These are phyloP conservation scores for Berberis thunbergii DNA, from an alignment of 164 flowering plant genomes.

Conservation along the genomic window DNA sequence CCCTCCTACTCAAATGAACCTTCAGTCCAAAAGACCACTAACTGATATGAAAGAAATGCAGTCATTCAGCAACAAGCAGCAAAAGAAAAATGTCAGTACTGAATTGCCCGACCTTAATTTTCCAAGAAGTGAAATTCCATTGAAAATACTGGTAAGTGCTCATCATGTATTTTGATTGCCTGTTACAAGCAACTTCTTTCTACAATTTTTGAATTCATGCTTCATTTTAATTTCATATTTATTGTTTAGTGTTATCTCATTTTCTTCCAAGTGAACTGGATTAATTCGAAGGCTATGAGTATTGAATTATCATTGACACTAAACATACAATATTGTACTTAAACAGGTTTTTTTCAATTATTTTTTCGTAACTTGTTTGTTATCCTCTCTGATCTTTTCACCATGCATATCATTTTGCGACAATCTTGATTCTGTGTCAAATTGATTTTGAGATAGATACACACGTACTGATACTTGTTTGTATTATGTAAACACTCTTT, in stretches of 20 bases:
- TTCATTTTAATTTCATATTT: neutral
- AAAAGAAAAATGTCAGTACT: conserved; percentile 31
- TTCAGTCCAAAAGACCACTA: conserved; percentile 25
- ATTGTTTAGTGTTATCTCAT: neutral
- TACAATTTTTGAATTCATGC: neutral
- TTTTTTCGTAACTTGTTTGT: too few species aligned
- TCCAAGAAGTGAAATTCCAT: conserved; percentile 6
- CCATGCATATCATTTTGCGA: too few species aligned
- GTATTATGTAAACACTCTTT: neutral
- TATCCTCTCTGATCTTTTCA: too few species aligned
- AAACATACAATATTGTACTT: too few species aligned
- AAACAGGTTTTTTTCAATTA: too few species aligned
- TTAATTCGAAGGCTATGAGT: too few species aligned
- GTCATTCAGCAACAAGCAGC: conserved; percentile 21
- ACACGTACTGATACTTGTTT: too few species aligned
- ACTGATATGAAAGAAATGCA: conserved; percentile 26
- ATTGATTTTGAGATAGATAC: too few species aligned
- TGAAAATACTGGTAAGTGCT: conserved; percentile 7
- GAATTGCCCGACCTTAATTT: conserved; percentile 29
- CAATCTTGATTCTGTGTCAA: too few species aligned
- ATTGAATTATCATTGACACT: too few species aligned
- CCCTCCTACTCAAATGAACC: conserved; percentile 23
- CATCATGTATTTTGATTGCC: neutral
- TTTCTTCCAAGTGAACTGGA: too few species aligned
- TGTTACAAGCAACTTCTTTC: neutral